Base-by-base conservation (phyloP, 2,329 filamentous ascomycete species). In the Venturia oleaginea region DNA sequence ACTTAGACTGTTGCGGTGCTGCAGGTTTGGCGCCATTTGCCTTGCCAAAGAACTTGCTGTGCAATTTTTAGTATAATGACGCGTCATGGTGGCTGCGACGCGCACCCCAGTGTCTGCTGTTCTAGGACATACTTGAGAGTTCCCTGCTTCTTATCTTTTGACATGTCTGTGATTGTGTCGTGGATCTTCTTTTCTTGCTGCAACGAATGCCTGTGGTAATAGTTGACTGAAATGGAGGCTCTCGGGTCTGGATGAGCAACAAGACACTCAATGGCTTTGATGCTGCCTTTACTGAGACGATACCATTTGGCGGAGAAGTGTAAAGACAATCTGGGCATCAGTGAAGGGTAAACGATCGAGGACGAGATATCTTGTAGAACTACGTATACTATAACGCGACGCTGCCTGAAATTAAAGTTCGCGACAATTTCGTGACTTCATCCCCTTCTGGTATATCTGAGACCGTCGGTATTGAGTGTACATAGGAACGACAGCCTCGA, bases 71-170 rank as follows among this genome's bases (percentile, higher is more conserved):
- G 64, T 62, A 63, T 3, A 64, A 19, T 19, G 22, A 60, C 55
- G 54, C 59, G 32, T 57, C 64, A n/a, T 51, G 64, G 19, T 37
- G 66, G 59, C 65, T 51, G 66, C 46, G 67, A 63, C 66, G 76
- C 80, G 76, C 85, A 92, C 89, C 87, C 84, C 75, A 93, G 78
- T 70, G 87, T 91, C 73, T 83, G 85, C 80, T 93, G 90, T 68
- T 82, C 81, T 71, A 85, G 87, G 67, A 93, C 91, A 79, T 94
- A 96, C 92, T 90, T 90, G 75, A 96, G 79, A 67, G 90, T 96
- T 71, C 89, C 86, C 78, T 96, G 91, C 74, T 90, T 92, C 24
- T 59, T 59, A n/a, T 51, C 19, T 8, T 55, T 63, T 22, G 62
- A 32, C 62, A 63, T 63, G 19, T 2, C n/a, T 34, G 30, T 8